A percentile compares a stretch with the other conserved stretches of the same genome.
These are phyloP conservation scores for Populus trichocarpa DNA, from an alignment of 441 rosid species.

Conservation along the genomic window DNA sequence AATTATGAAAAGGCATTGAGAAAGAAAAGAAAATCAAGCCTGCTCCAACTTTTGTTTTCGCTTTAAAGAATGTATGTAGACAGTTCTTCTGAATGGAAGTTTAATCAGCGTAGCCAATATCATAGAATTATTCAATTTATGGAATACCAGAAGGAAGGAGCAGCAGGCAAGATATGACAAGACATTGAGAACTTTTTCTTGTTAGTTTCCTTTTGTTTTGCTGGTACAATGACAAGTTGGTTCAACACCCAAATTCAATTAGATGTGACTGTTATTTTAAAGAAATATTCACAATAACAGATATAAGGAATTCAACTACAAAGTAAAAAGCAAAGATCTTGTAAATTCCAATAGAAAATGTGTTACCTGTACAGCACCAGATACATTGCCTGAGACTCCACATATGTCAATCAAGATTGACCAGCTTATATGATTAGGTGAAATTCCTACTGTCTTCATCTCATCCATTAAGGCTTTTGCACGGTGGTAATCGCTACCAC, in stretches of 20 bases:
- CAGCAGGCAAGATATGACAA: background rate
- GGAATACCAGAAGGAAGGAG: background rate
- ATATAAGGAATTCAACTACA: background rate
- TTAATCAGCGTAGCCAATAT: background rate
- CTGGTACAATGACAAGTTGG: background rate
- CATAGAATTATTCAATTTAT: background rate
- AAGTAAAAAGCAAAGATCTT: conserved; percentile 6
- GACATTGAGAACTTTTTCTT: background rate
- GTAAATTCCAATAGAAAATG: conserved; percentile 6
- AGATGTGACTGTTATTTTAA: background rate
- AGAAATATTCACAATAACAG: background rate
- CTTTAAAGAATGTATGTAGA: background rate
- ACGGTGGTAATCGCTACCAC: conserved; percentile 62
- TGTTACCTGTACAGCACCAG: conserved; percentile 76
- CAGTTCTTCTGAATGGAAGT: background rate
- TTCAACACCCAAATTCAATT: conserved; percentile 4
- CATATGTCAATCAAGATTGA: conserved; percentile 77
- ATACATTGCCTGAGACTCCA: conserved; percentile 68
- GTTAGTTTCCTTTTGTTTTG: background rate
- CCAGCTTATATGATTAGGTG: conserved; percentile 85
- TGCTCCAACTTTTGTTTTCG: background rate
- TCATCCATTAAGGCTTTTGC: conserved; percentile 79
- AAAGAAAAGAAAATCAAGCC: background rate
- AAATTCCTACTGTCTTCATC: conserved; percentile 73
- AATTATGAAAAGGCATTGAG: background rate